Evolutionary conservation across 805 yeast species (phyloP).

Genomic region (Ogataea parapolymorpha): DNA sequence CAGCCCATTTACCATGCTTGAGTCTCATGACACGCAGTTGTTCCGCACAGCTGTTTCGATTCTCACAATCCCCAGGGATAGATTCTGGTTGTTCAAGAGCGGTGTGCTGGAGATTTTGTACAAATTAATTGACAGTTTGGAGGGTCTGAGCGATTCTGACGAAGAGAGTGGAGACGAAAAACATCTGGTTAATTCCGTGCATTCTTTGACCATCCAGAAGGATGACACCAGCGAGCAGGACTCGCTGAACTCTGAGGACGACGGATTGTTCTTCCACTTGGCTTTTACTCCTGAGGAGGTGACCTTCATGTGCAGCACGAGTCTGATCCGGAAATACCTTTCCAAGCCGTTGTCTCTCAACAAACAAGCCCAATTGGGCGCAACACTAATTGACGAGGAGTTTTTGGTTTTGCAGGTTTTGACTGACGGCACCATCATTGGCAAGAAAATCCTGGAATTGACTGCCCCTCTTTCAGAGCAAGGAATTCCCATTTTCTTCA

Average conservation of each 20-base stretch:
- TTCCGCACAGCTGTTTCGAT: constrained; percentile 45
- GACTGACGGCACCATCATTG: constrained; percentile 55
- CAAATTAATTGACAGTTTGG: constrained; percentile 32
- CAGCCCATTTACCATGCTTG: neutral
- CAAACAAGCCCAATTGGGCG: constrained; percentile 25
- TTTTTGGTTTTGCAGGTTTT: constrained; percentile 58
- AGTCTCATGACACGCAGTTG: constrained; percentile 39
- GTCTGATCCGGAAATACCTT: constrained; percentile 38
- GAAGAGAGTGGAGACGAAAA: constrained; percentile 9
- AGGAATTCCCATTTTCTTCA: constrained; percentile 55
- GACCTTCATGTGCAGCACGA: constrained; percentile 51
- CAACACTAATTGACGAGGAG: constrained; percentile 40
- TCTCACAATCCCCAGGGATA: constrained; percentile 49
- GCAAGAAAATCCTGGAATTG: constrained; percentile 51
- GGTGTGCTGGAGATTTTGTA: constrained; percentile 48
- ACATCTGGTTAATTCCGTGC: constrained; percentile 14
- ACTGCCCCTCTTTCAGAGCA: constrained; percentile 58
- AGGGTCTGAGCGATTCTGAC: constrained; percentile 16
- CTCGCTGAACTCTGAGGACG: constrained; percentile 30
- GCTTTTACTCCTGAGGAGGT: constrained; percentile 64
- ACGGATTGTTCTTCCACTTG: constrained; percentile 51
- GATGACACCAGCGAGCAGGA: constrained; percentile 6
- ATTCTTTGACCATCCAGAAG: constrained; percentile 13
- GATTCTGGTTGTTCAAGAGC: constrained; percentile 51
- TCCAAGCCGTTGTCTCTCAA: constrained; percentile 35